These are phyloP conservation scores for Gossypium stocksii DNA, from an alignment of 345 rosid genomes.

Conservation along the genomic window DNA sequence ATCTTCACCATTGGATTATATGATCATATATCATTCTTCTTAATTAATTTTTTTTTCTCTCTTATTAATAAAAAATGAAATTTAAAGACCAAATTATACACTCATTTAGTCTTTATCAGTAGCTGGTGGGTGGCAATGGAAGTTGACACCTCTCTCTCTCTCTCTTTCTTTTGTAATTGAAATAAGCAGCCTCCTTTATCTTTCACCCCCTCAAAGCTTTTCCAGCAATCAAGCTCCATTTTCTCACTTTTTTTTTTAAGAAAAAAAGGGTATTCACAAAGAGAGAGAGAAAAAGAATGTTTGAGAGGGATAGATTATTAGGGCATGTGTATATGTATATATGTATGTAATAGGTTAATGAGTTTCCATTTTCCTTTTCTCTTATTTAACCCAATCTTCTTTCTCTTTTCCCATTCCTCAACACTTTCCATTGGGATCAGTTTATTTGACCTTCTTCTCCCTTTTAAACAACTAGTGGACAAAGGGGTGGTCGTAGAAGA, in stretches of 20 bases:
- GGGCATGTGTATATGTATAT: slow-evolving; percentile 43
- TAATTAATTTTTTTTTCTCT: background rate
- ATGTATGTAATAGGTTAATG: too few species aligned
- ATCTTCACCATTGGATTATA: slow-evolving; percentile 27
- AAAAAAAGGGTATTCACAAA: slow-evolving; percentile 14
- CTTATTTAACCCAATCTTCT: slow-evolving; percentile 55
- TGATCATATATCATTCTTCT: background rate
- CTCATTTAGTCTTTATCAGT: slow-evolving; percentile 58
- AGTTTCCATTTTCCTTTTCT: slow-evolving; percentile 16
- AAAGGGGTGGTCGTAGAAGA: background rate
- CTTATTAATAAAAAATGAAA: background rate
- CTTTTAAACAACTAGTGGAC: slow-evolving; percentile 21
- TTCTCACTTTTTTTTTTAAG: background rate
- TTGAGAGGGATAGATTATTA: slow-evolving; percentile 44
- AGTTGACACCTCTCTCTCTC: slow-evolving; percentile 32
- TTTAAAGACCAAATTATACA: slow-evolving; percentile 16
- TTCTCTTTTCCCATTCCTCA: slow-evolving; percentile 41
- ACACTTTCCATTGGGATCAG: slow-evolving; percentile 61
- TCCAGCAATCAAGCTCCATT: slow-evolving; percentile 58
- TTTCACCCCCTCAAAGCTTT: slow-evolving; percentile 44
- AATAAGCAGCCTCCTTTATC: slow-evolving; percentile 31
- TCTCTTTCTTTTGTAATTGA: background rate
- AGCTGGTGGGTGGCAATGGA: slow-evolving; percentile 54
- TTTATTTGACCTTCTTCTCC: slow-evolving; percentile 17
- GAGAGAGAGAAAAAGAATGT: slow-evolving; percentile 24